Conservation (phyloP, 306 rosid genomes). For the Cajanus cajan region DNA sequence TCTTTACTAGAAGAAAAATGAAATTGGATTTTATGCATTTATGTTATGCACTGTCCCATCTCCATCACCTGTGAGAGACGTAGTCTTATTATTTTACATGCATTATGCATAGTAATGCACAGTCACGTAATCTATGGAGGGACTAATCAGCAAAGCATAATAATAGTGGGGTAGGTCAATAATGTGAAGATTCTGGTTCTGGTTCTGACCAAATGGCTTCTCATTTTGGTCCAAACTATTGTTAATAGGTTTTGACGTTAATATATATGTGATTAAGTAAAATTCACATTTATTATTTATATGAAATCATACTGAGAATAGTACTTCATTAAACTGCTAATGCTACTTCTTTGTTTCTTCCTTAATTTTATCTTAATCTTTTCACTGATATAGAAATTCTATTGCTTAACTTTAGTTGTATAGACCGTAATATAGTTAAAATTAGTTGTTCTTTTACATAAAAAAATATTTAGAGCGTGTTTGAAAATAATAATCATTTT, state of each 20-base stretch:
- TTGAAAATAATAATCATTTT: no score
- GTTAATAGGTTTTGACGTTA: not conserved
- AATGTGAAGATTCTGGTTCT: slow-evolving; percentile 5
- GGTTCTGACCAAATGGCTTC: slow-evolving; percentile 12
- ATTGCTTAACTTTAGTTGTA: no score
- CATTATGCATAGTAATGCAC: slow-evolving; percentile 40
- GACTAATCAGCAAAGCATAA: not conserved
- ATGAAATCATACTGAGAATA: not conserved
- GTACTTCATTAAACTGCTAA: not conserved
- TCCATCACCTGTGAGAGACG: slow-evolving; percentile 28
- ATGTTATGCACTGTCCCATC: slow-evolving; percentile 22
- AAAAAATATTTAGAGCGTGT: no score
- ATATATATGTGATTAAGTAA: not conserved
- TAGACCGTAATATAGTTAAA: no score
- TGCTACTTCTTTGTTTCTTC: not conserved
- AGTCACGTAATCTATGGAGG: slow-evolving; percentile 32
- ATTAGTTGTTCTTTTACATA: no score
- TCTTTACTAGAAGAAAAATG: no score
- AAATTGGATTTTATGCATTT: no score
- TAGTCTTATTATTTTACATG: slow-evolving; percentile 25
- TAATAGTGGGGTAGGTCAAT: not conserved
- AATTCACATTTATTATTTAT: not conserved
- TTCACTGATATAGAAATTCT: no score
- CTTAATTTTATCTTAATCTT: not conserved
- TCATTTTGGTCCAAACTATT: slow-evolving; percentile 20